A percentile compares a stretch with the other conserved stretches of the same genome.
Conservation (phyloP, 139 green algal species). For the Chlorella ohadii region DNA sequence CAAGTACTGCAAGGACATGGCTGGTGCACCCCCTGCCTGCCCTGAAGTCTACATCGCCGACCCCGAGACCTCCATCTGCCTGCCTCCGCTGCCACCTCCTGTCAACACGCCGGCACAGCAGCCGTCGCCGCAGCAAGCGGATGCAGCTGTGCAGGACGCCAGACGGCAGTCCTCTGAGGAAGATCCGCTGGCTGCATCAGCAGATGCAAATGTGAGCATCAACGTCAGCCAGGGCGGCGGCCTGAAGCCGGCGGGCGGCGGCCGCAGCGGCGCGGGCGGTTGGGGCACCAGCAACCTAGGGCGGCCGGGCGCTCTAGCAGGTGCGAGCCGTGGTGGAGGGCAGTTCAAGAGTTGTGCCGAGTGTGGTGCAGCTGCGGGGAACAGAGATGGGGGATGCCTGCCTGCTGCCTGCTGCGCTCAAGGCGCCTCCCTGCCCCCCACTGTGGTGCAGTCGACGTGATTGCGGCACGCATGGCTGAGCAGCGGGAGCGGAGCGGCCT, state of each 20-base stretch:
- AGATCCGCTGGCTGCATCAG: background rate
- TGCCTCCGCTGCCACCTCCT: constrained; percentile 10
- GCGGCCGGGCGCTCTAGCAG: constrained; percentile 1
- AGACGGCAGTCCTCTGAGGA: background rate
- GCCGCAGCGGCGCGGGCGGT: background rate
- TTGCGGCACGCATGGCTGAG: constrained; percentile 28
- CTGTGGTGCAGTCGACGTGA: background rate
- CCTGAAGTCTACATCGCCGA: background rate
- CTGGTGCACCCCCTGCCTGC: background rate
- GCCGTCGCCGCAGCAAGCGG: background rate
- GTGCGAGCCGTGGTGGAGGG: background rate
- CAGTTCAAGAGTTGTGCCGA: background rate
- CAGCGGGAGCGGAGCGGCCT: constrained; percentile 26
- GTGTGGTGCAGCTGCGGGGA: background rate
- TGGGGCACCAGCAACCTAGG: constrained; percentile 25
- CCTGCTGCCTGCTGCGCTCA: background rate
- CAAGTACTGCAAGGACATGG: constrained; percentile 44
- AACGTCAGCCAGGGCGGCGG: background rate
- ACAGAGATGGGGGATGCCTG: background rate
- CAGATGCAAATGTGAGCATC: background rate
- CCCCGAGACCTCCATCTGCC: background rate
- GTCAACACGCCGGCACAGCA: background rate
- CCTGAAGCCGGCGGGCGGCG: background rate
- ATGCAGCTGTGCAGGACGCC: background rate
- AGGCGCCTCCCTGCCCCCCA: background rate